Percentiles rank a stretch among this genome's conserved stretches.
Evolutionary conservation across 345 rosid genomes (phyloP).

Genomic region (Syzygium jambos): DNA sequence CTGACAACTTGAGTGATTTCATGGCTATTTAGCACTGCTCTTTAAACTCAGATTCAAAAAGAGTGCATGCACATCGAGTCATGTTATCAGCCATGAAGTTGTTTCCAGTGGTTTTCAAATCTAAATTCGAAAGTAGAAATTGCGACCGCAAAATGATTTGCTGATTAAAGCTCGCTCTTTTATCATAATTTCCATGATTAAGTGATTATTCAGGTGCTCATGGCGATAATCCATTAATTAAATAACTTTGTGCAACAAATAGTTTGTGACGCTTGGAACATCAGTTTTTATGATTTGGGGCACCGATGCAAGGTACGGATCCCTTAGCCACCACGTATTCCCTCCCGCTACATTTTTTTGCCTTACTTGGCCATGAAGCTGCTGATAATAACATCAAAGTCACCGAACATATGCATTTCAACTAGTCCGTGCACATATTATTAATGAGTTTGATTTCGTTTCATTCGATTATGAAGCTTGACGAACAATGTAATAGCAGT

Average conservation of each 20-base stretch:
- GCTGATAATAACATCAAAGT: background rate
- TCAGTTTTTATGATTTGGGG: too few relatives aligned
- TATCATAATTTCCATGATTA: background rate
- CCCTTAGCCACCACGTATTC: too few relatives aligned
- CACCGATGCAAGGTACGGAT: too few relatives aligned
- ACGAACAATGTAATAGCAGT: background rate
- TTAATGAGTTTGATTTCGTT: background rate
- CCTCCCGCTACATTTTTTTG: background rate
- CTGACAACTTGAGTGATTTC: background rate
- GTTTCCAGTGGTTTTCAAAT: background rate
- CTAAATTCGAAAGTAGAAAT: background rate
- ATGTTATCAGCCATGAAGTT: background rate
- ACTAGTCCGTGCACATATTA: background rate
- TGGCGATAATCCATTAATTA: background rate
- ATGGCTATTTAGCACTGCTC: background rate
- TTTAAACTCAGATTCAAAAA: background rate
- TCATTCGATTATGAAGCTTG: background rate
- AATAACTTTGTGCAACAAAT: background rate
- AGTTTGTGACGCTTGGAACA: too few relatives aligned
- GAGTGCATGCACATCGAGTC: background rate
- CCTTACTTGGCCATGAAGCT: background rate
- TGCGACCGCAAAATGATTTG: background rate
- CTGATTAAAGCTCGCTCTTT: background rate
- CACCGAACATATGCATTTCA: background rate
- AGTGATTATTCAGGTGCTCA: background rate